Evolutionary conservation across 768 basidiomycete species (phyloP).

Genomic region (Dentipellis sp.): DNA sequence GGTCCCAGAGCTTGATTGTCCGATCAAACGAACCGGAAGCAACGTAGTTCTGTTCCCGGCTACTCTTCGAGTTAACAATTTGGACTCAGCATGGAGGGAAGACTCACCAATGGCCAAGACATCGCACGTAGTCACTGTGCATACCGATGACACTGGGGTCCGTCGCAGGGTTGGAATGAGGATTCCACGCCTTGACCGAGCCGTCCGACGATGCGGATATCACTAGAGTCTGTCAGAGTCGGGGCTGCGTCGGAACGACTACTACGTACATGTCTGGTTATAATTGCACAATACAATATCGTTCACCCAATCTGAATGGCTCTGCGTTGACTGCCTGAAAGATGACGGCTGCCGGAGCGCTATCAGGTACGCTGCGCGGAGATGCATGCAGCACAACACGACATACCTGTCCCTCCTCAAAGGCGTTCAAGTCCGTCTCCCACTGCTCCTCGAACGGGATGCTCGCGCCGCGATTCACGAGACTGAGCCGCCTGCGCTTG

Average conservation of each 20-base stretch:
- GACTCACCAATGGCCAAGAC: conserved; percentile 62
- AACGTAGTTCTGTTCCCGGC: conserved; percentile 78
- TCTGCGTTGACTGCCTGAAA: conserved; percentile 85
- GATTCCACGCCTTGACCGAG: conserved; percentile 88
- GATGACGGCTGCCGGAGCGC: conserved; percentile 33
- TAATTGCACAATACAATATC: conserved; percentile 87
- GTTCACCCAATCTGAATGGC: conserved; percentile 94
- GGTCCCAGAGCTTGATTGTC: conserved; percentile 92
- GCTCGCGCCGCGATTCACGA: conserved; percentile 14
- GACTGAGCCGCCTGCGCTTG: conserved; percentile 23
- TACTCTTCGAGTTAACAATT: conserved; percentile 21
- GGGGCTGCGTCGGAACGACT: background rate
- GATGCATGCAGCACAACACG: background rate
- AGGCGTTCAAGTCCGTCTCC: conserved; percentile 60
- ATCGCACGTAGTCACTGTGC: conserved; percentile 83
- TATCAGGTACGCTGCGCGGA: background rate
- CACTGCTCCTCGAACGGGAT: conserved; percentile 67
- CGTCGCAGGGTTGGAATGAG: conserved; percentile 50
- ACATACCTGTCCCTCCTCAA: conserved; percentile 42
- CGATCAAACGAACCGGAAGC: conserved; percentile 93
- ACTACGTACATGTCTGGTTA: conserved; percentile 69
- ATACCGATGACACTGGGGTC: conserved; percentile 64
- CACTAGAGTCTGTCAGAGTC: conserved; percentile 32
- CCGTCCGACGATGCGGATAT: conserved; percentile 95
- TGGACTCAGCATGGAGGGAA: background rate